Evolutionary conservation across 2,329 filamentous ascomycete species (phyloP).

Genomic region (Westerdykella sp.): DNA sequence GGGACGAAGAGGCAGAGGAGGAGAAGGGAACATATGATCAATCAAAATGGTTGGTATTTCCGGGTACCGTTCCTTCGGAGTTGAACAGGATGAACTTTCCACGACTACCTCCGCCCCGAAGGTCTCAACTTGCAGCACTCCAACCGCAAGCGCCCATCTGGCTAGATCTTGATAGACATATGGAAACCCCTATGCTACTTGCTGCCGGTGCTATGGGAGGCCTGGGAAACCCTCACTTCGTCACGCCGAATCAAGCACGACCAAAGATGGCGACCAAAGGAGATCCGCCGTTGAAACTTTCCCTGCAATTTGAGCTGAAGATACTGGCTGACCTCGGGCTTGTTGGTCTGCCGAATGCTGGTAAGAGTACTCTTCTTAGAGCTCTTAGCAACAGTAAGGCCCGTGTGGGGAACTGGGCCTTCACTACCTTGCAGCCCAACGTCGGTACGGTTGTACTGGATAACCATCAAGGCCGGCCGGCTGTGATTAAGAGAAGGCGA

Average conservation of each 20-base stretch:
- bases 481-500: slow-evolving; percentile 42
- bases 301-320: slow-evolving; percentile 85
- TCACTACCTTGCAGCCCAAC: slow-evolving; percentile 90
- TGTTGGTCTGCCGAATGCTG: slow-evolving; percentile 91
- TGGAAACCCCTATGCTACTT: slow-evolving; percentile 76
- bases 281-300: slow-evolving; percentile 69
- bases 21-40: slow-evolving; percentile 41
- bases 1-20: slow-evolving; percentile 38
- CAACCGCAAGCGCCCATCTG: slow-evolving; percentile 68
- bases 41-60: slow-evolving; percentile 81
- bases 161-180: slow-evolving; percentile 57
- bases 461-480: slow-evolving; percentile 70
- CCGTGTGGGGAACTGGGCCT: slow-evolving; percentile 89
- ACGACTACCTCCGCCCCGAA: slow-evolving; percentile 49
- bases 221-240: slow-evolving; percentile 88
- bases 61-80: slow-evolving; percentile 68
- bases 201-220: slow-evolving; percentile 85
- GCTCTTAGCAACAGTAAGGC: slow-evolving; percentile 84
- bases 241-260: slow-evolving; percentile 63
- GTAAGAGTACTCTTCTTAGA: slow-evolving; percentile 87
- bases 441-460: slow-evolving; percentile 95
- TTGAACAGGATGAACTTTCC: slow-evolving; percentile 56
- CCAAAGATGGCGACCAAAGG: slow-evolving; percentile 88
- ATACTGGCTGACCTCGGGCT: slow-evolving; percentile 90
- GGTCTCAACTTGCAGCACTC: slow-evolving; percentile 54